Evolutionary conservation across 1,139 yeast species (phyloP).

Genomic region (Candida tunisiensis): DNA sequence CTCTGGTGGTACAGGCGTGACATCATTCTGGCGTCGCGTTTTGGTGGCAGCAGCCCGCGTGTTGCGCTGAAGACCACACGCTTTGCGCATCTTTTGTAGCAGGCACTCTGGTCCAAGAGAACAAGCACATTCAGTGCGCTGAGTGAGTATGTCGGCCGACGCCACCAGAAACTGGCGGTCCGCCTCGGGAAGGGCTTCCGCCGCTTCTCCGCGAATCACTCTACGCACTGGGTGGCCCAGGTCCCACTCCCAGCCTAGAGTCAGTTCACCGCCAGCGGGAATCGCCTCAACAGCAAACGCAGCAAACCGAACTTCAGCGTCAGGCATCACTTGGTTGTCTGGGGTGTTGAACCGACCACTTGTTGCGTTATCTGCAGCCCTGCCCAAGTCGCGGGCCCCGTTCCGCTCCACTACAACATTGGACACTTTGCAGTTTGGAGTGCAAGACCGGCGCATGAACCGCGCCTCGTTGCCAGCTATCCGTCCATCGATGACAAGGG

Average conservation of each 20-base stretch:
- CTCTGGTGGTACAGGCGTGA: too few species aligned
- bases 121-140: constrained; percentile 57
- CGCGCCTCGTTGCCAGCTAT: constrained; percentile 62
- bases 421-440: constrained; percentile 55
- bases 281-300: constrained; percentile 44
- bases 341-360: too few species aligned
- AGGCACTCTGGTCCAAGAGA: constrained; percentile 18
- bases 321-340: too few species aligned
- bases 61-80: background rate
- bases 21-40: too few species aligned
- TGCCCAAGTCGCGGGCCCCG: too few species aligned
- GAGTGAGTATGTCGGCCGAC: constrained; percentile 8
- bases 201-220: constrained; percentile 25
- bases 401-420: constrained; percentile 33
- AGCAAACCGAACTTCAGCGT: constrained; percentile 38
- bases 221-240: constrained; percentile 50
- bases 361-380: too few species aligned
- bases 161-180: constrained; percentile 11
- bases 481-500: constrained; percentile 62
- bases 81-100: constrained; percentile 8
- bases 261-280: constrained; percentile 44
- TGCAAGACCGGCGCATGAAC: constrained; percentile 62
- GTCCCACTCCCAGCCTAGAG: constrained; percentile 88
- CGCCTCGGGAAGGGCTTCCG: constrained; percentile 16
- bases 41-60: background rate